phyloP scores from a whole-genome alignment of 1,139 yeast genomes.

The Taphrina flavorubra region DNA sequence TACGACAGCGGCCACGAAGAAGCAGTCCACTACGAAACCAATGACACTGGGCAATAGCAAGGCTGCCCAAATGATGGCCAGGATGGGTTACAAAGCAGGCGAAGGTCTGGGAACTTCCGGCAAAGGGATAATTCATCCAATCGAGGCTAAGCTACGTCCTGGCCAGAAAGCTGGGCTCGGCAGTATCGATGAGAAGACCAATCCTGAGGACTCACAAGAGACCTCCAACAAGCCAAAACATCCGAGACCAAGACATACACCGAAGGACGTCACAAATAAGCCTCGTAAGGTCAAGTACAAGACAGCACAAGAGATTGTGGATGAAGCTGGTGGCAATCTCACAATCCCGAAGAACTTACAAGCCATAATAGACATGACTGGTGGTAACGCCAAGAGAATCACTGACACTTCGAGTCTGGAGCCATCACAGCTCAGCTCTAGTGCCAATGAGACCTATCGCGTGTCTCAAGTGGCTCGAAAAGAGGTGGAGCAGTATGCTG shows the following conservation, averaged over 20 bases:
- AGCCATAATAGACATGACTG: conserved; percentile 51
- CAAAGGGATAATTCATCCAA: conserved; percentile 77
- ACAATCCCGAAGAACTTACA: conserved; percentile 52
- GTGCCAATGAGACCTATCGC: conserved; percentile 35
- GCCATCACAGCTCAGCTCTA: conserved; percentile 34
- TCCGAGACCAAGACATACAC: conserved; percentile 40
- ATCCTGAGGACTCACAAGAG: conserved; percentile 42
- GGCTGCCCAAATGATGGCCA: conserved; percentile 77
- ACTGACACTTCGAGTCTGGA: conserved; percentile 40
- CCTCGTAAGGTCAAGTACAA: conserved; percentile 49
- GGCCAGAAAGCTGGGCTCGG: conserved; percentile 73
- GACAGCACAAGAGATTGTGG: conserved; percentile 54
- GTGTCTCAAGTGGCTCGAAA: conserved; percentile 48
- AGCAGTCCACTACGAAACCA: background rate
- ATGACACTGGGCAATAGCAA: conserved; percentile 64
- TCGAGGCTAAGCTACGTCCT: conserved; percentile 71
- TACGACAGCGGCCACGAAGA: background rate
- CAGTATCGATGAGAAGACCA: conserved; percentile 56
- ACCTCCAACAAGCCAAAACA: conserved; percentile 44
- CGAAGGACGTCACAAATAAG: conserved; percentile 44
- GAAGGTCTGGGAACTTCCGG: conserved; percentile 76
- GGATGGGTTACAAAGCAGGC: conserved; percentile 89
- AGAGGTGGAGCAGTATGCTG: conserved; percentile 48
- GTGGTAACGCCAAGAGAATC: conserved; percentile 44
- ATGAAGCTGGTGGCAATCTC: conserved; percentile 54